phyloP scores from a whole-genome alignment of 345 rosid genomes.

The Eucalyptus microcorys region DNA sequence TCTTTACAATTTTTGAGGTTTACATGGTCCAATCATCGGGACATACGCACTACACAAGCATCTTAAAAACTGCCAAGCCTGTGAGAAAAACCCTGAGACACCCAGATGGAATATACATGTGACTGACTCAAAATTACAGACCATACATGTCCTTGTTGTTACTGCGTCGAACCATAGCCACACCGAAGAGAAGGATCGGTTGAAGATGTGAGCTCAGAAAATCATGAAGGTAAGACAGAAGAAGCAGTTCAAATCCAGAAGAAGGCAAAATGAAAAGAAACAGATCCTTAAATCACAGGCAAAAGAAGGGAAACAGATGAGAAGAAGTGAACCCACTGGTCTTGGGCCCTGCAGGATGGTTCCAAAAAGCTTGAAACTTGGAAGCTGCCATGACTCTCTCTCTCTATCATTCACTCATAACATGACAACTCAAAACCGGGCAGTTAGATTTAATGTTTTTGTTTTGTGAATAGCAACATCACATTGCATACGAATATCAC shows the following conservation, averaged over 20 bases:
- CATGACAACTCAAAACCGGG: background rate
- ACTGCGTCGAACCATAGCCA: background rate
- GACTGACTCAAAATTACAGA: background rate
- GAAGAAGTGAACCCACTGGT: background rate
- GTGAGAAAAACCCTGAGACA: background rate
- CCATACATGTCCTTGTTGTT: background rate
- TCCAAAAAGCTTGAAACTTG: background rate
- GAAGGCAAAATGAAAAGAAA: background rate
- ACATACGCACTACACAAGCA: background rate
- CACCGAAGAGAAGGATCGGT: background rate
- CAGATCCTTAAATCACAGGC: background rate
- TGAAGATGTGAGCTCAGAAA: background rate
- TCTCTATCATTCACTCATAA: background rate
- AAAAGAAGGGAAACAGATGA: background rate
- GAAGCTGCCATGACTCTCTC: background rate
- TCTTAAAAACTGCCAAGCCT: background rate
- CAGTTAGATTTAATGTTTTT: background rate
- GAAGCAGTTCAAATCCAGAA: background rate
- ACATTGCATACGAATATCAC: background rate
- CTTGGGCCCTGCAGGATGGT: conserved; percentile 5
- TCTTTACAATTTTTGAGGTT: background rate
- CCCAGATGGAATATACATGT: background rate
- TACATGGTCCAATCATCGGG: background rate
- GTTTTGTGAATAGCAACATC: background rate
- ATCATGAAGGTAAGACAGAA: background rate